A percentile compares a stretch with the other conserved stretches of the same genome.
Evolutionary conservation across 192 early-diverging fungal genomes (phyloP).

Genomic region (Mortierella claussenii): DNA sequence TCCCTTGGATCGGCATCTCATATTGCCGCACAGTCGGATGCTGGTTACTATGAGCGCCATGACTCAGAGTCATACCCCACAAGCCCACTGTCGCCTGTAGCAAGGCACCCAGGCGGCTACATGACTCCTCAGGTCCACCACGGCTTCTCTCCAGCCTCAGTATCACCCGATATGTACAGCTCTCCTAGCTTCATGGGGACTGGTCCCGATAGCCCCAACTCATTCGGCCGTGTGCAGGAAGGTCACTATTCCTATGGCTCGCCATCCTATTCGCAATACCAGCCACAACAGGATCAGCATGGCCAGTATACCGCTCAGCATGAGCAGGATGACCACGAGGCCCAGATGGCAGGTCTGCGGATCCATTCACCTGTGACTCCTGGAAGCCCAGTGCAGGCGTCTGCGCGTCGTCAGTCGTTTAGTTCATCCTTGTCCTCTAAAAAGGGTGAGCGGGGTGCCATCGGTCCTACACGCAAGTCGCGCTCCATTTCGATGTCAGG

Average conservation of each 20-base stretch:
- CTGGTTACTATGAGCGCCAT: constrained; percentile 28
- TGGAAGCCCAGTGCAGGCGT: constrained; percentile 6
- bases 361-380: constrained; percentile 46
- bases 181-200: constrained; percentile 25
- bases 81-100: constrained; percentile 33
- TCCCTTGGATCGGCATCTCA: constrained; percentile 46
- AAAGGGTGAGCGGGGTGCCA: constrained; percentile 21
- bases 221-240: constrained; percentile 9
- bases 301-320: background rate
- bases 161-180: constrained; percentile 46
- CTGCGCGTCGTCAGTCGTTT: constrained; percentile 39
- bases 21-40: constrained; percentile 30
- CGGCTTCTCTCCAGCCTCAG: constrained; percentile 39
- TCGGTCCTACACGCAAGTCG: constrained; percentile 38
- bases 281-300: constrained; percentile 25
- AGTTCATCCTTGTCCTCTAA: constrained; percentile 27
- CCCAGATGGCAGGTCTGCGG: constrained; percentile 32
- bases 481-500: constrained; percentile 48
- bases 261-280: constrained; percentile 32
- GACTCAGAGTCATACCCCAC: constrained; percentile 34
- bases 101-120: constrained; percentile 13
- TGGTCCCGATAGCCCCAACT: constrained; percentile 16
- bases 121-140: constrained; percentile 36
- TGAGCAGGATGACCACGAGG: constrained; percentile 35
- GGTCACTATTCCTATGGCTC: constrained; percentile 34